Conservation (phyloP, 2,329 filamentous ascomycete genomes). For the Epichloe brachyelytri region DNA sequence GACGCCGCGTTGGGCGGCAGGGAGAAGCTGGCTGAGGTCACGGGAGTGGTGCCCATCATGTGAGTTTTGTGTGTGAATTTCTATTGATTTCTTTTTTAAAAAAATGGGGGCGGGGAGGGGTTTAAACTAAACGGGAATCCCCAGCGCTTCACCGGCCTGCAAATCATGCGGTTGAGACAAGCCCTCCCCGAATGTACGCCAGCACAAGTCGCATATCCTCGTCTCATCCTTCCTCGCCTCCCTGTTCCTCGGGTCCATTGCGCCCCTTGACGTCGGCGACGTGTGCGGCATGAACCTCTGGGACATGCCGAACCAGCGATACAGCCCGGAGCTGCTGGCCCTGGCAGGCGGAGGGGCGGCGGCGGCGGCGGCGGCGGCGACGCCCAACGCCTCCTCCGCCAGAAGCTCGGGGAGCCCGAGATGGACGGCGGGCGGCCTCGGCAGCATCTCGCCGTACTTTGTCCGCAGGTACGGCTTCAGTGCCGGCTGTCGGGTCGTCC, state of each 20-base stretch:
- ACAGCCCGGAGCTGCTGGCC: constrained; percentile 62
- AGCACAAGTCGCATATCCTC: constrained; percentile 78
- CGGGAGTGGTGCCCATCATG: constrained; percentile 89
- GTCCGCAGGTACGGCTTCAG: constrained; percentile 66
- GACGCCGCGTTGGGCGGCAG: constrained; percentile 56
- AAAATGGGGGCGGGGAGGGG: too few relatives aligned
- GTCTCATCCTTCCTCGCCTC: constrained; percentile 94
- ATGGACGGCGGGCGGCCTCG: constrained; percentile 73
- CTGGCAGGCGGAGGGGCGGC: constrained; percentile 58
- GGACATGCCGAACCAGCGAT: constrained; percentile 66
- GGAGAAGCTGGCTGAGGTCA: constrained; percentile 60
- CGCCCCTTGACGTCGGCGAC: constrained; percentile 86
- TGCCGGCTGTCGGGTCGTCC: constrained; percentile 59
- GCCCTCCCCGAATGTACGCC: constrained; percentile 67
- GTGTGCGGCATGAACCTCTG: constrained; percentile 95
- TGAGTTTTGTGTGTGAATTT: constrained; percentile 32
- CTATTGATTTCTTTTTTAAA: neutral
- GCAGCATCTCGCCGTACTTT: constrained; percentile 67
- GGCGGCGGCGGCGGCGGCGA: too few relatives aligned
- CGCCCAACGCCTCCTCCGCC: constrained; percentile 53
- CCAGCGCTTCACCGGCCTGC: constrained; percentile 89
- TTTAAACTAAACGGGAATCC: too few relatives aligned
- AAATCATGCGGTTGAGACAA: constrained; percentile 78
- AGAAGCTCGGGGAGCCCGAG: constrained; percentile 69
- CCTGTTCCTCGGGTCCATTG: constrained; percentile 70